Evolutionary conservation across 768 basidiomycete genomes (phyloP).

Genomic region (Polyporus arcularius): DNA sequence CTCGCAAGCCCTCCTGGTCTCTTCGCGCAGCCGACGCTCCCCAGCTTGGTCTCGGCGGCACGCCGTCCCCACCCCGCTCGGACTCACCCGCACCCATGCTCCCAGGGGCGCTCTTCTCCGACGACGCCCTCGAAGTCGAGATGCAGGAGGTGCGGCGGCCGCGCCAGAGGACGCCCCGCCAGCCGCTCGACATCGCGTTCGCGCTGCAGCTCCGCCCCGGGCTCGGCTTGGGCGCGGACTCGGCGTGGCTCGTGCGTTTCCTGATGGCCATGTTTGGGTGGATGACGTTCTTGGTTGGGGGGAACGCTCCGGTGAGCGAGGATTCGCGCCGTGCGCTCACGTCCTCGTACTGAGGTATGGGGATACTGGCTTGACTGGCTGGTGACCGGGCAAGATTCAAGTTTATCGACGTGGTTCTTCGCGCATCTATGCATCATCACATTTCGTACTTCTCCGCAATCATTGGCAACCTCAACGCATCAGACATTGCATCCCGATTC

Average conservation of each 20-base stretch:
- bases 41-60: constrained; percentile 34
- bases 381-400: not conserved
- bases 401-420: too few species aligned
- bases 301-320: constrained; percentile 3
- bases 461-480: too few species aligned
- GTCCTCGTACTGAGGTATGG: not conserved
- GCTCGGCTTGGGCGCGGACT: constrained; percentile 67
- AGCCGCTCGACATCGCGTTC: constrained; percentile 60
- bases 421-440: too few species aligned
- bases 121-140: constrained; percentile 17
- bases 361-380: not conserved
- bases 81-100: constrained; percentile 14
- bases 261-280: constrained; percentile 81
- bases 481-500: too few species aligned
- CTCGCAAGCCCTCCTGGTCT: constrained; percentile 38
- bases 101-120: constrained; percentile 25
- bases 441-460: too few species aligned
- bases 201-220: constrained; percentile 80
- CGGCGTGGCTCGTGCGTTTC: constrained; percentile 79
- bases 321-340: constrained; percentile 6
- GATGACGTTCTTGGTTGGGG: constrained; percentile 58
- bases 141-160: constrained; percentile 14
- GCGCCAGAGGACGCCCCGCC: constrained; percentile 23
- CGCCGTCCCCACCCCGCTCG: constrained; percentile 4
- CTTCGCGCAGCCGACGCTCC: constrained; percentile 45